Base-by-base conservation (phyloP, 164 flowering plant species). In the Macadamia integrifolia region DNA sequence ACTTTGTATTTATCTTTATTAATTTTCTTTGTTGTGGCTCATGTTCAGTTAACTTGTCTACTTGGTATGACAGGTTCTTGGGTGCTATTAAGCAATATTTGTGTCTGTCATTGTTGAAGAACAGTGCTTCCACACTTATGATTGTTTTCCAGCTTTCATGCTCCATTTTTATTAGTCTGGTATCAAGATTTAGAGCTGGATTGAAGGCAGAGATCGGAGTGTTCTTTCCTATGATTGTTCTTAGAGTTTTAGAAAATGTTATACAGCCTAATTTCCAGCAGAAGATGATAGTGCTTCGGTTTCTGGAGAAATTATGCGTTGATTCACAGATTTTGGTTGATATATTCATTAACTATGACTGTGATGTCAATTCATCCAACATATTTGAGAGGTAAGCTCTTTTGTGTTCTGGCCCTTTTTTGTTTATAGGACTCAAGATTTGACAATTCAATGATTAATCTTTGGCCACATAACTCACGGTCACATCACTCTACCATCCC, bases 161-260 rank as follows among this genome's bases (percentile, higher is more conserved):
- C 79, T 95, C 99, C 67, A 95, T 95, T 77, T 95, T 95, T 74
- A 87, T 89, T 58, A 92, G 99, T 72, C 80, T 95, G 75, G 96
- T 95, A 23, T 84, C 98, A 70, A 83, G 97, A 80, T 95, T 92
- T 78, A 90, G 99, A 79, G 94, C 96, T 76, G 99, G 99, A 65
- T 71, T 95, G 82, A 95, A 95, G 79, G 99, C 99, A 79, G 98
- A 95, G 82, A 95, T 95, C 77, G 99, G 99, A 52, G 98, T 95
- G 23, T 95, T 95, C 78, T 95, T 91, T 74, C 99, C 99, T 50
- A 95, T 95, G 98, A 93, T 95, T 72, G 98, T 95, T 73, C 93
- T 95, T 17, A 85, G 99, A 78, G 98, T 95, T 65, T 71, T 95
- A 76, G 99, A 95, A 78, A 95, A 95, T 77, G 99, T 95, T 66